Conservation (phyloP, 495 filamentous ascomycete genomes). For the Tuber magnatum region DNA sequence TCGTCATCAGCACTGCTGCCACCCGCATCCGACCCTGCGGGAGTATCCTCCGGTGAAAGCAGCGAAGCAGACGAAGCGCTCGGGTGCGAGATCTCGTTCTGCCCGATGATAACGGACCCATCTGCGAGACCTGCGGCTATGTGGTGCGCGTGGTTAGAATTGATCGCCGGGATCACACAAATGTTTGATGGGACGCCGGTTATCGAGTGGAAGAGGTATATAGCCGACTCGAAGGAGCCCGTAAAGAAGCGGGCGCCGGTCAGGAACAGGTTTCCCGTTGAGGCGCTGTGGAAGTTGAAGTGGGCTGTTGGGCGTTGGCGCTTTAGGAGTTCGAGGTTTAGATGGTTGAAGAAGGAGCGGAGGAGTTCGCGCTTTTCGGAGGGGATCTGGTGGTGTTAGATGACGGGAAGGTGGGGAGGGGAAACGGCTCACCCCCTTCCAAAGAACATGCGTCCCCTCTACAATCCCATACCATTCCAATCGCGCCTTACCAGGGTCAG, state of each 20-base stretch:
- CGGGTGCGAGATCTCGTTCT: constrained; percentile 89
- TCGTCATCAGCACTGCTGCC: constrained; percentile 32
- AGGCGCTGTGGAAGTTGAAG: constrained; percentile 82
- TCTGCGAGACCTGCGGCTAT: constrained; percentile 75
- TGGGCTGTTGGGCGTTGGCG: constrained; percentile 64
- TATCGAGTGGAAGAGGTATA: constrained; percentile 74
- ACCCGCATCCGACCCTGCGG: constrained; percentile 35
- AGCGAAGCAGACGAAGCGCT: constrained; percentile 38
- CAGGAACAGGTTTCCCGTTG: constrained; percentile 89
- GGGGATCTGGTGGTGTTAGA: constrained; percentile 50
- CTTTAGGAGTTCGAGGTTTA: constrained; percentile 89
- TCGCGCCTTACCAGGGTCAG: constrained; percentile 49
- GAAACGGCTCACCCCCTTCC: constrained; percentile 46
- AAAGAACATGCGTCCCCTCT: constrained; percentile 67
- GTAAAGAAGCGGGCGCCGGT: constrained; percentile 77
- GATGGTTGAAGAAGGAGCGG: constrained; percentile 74
- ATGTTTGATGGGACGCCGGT: constrained; percentile 68
- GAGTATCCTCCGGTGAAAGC: constrained; percentile 14
- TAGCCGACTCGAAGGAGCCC: constrained; percentile 71
- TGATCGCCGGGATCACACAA: constrained; percentile 78
- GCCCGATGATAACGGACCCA: constrained; percentile 74
- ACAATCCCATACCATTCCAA: constrained; percentile 85
- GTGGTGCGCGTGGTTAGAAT: constrained; percentile 88
- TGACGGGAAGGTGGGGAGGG: background rate
- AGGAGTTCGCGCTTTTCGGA: constrained; percentile 86